Evolutionary conservation across 331 rosid species (phyloP).

Genomic region (Arachis monticola): DNA sequence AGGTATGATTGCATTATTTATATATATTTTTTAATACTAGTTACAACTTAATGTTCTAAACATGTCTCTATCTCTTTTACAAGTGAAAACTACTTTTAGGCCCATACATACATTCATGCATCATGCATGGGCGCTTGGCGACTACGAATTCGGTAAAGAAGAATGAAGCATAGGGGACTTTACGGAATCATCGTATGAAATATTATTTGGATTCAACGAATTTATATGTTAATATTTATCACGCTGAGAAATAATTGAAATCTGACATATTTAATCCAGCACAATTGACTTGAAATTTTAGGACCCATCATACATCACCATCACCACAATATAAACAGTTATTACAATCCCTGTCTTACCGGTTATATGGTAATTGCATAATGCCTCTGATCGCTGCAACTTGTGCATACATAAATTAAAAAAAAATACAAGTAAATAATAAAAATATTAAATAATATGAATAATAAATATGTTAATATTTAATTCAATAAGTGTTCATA

Average conservation of each 20-base stretch:
- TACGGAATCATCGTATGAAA: not conserved
- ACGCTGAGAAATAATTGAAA: not conserved
- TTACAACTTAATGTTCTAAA: not conserved
- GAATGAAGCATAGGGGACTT: not conserved
- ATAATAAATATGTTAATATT: too few species aligned
- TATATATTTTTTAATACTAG: not conserved
- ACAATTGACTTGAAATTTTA: not conserved
- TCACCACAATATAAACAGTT: slow-evolving; percentile 5
- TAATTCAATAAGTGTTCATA: too few species aligned
- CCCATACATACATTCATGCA: not conserved
- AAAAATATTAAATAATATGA: too few species aligned
- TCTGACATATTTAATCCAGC: not conserved
- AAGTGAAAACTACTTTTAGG: not conserved
- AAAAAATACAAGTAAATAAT: too few species aligned
- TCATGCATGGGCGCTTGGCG: not conserved
- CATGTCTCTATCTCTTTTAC: not conserved
- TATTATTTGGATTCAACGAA: not conserved
- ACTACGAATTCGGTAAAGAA: not conserved
- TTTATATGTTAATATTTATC: not conserved
- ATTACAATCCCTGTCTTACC: slow-evolving; percentile 9
- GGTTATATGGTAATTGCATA: not conserved
- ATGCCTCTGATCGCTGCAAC: not conserved
- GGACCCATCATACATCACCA: too few species aligned
- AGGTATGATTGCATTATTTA: not conserved
- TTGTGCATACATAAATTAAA: not conserved